Percentiles rank a stretch among this genome's conserved stretches.
phyloP scores from a whole-genome alignment of 1,139 yeast genomes.

The Suhomyces terraborum region DNA sequence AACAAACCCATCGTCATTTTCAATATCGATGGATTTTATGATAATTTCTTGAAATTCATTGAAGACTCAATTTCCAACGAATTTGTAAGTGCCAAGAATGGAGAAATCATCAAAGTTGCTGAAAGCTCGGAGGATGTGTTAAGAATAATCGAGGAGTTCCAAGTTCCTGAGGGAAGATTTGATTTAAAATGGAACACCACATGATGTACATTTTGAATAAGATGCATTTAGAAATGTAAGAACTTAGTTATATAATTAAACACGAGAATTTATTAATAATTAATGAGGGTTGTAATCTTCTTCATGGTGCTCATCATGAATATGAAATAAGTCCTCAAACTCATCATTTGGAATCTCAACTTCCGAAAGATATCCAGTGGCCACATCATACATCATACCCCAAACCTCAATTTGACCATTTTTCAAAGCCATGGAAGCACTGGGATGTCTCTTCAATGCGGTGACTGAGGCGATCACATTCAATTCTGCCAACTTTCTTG shows the following conservation, averaged over 20 bases:
- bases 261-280: not conserved
- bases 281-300: slow-evolving; percentile 26
- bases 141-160: slow-evolving; percentile 58
- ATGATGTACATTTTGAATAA: not conserved
- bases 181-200: slow-evolving; percentile 63
- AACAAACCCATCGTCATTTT: slow-evolving; percentile 75
- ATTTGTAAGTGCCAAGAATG: slow-evolving; percentile 68
- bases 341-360: slow-evolving; percentile 57
- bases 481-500: slow-evolving; percentile 71
- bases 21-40: slow-evolving; percentile 80
- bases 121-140: slow-evolving; percentile 67
- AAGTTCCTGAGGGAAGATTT: slow-evolving; percentile 74
- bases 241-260: not conserved
- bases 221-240: not conserved
- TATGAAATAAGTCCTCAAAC: slow-evolving; percentile 52
- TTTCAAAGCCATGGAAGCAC: slow-evolving; percentile 71
- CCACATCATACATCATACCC: slow-evolving; percentile 88
- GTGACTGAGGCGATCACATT: slow-evolving; percentile 68
- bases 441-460: slow-evolving; percentile 67
- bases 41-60: slow-evolving; percentile 63
- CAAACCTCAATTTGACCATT: slow-evolving; percentile 80
- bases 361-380: slow-evolving; percentile 65
- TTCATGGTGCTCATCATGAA: slow-evolving; percentile 44
- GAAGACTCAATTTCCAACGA: slow-evolving; percentile 59
- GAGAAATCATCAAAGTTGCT: slow-evolving; percentile 70